These are phyloP conservation scores for Posidonia australis DNA, from an alignment of 106 monocot genomes.

Conservation along the genomic window DNA sequence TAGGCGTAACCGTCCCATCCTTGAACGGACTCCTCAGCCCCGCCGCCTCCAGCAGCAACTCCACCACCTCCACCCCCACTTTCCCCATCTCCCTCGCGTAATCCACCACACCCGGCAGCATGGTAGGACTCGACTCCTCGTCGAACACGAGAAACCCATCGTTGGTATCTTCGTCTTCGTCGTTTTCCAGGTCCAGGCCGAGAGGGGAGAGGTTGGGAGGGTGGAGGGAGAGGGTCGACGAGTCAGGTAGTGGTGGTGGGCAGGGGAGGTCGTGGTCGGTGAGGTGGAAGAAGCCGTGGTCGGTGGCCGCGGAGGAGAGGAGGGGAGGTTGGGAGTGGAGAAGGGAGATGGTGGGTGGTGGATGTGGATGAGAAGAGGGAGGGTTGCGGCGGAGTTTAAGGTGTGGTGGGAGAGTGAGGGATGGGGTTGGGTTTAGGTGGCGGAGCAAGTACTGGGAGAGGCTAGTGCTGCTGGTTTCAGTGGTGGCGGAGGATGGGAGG, in stretches of 20 bases:
- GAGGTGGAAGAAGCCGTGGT: slow-evolving; percentile 45
- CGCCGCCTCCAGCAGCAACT: slow-evolving; percentile 10
- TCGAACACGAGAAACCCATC: slow-evolving; percentile 20
- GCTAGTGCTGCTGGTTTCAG: no score
- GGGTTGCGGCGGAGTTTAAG: neutral
- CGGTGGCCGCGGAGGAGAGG: slow-evolving; percentile 25
- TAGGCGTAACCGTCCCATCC: slow-evolving; percentile 6
- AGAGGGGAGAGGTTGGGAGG: slow-evolving; percentile 5
- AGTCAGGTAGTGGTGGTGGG: slow-evolving; percentile 18
- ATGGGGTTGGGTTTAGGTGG: neutral
- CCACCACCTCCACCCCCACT: slow-evolving; percentile 37
- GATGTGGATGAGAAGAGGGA: neutral
- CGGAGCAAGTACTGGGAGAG: no score
- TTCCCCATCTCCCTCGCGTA: slow-evolving; percentile 16
- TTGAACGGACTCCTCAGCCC: slow-evolving; percentile 15
- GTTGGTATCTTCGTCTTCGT: slow-evolving; percentile 4
- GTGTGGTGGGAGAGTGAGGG: no score
- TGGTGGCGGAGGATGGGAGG: no score
- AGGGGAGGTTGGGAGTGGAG: neutral
- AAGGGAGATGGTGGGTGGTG: slow-evolving; percentile 21
- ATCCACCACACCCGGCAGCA: slow-evolving; percentile 7
- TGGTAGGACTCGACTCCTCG: neutral
- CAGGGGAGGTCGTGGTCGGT: slow-evolving; percentile 29
- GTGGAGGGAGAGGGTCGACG: slow-evolving; percentile 3
- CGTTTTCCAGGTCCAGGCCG: slow-evolving; percentile 12